Evolutionary conservation across 2,329 filamentous ascomycete species (phyloP).

Genomic region (Fusarium scirpi): DNA sequence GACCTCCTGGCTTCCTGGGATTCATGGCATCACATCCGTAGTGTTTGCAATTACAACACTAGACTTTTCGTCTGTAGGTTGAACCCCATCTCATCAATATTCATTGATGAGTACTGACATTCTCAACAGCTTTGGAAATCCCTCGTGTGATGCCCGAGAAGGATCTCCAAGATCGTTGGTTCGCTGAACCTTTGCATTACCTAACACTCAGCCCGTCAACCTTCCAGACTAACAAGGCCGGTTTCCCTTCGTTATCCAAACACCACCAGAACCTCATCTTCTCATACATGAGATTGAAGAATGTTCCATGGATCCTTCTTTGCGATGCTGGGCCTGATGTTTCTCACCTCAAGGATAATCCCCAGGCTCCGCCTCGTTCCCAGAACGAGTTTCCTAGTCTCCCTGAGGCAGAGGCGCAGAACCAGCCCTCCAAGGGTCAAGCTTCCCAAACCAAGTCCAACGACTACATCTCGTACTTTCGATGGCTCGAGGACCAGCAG

Average conservation of each 20-base stretch:
- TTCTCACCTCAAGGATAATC: slow-evolving; percentile 46
- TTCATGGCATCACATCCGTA: slow-evolving; percentile 89
- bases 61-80: slow-evolving; percentile 86
- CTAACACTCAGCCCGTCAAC: slow-evolving; percentile 65
- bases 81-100: too few relatives aligned
- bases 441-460: slow-evolving; percentile 44
- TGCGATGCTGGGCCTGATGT: slow-evolving; percentile 68
- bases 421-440: slow-evolving; percentile 35
- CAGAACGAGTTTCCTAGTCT: slow-evolving; percentile 75
- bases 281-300: slow-evolving; percentile 73
- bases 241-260: slow-evolving; percentile 71
- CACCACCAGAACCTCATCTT: slow-evolving; percentile 72
- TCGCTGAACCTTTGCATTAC: slow-evolving; percentile 74
- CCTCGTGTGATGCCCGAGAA: slow-evolving; percentile 69
- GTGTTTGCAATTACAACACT: slow-evolving; percentile 84
- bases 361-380: slow-evolving; percentile 50
- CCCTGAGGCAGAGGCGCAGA: slow-evolving; percentile 68
- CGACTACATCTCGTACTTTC: slow-evolving; percentile 80
- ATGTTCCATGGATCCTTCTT: slow-evolving; percentile 72
- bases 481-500: slow-evolving; percentile 86
- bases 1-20: slow-evolving; percentile 90
- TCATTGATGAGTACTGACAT: neutral
- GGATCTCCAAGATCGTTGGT: slow-evolving; percentile 74
- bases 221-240: slow-evolving; percentile 71
- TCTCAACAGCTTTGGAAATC: slow-evolving; percentile 63